Conservation (phyloP, 2,329 filamentous ascomycete genomes). For the Hirsutella minnesotensis region DNA sequence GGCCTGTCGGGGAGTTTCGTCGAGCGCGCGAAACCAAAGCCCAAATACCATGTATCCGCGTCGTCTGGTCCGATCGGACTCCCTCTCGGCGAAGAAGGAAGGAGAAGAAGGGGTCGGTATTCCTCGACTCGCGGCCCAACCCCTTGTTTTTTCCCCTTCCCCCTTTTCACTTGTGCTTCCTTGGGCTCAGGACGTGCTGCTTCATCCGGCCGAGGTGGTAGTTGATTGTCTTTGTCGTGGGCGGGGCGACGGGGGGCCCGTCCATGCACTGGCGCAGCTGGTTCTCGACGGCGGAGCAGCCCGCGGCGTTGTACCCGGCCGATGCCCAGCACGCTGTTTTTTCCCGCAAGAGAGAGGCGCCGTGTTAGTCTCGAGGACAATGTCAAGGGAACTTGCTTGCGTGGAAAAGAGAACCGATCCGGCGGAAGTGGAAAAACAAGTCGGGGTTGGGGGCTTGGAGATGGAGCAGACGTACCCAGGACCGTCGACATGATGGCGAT, state of each 20-base stretch:
- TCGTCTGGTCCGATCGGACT: too few species aligned
- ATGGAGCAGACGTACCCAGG: conserved; percentile 39
- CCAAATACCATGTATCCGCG: too few species aligned
- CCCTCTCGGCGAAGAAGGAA: too few species aligned
- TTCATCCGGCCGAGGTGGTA: conserved; percentile 76
- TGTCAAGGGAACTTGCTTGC: too few species aligned
- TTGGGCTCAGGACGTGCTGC: conserved; percentile 48
- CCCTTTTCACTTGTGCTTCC: not conserved
- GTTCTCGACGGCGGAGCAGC: conserved; percentile 47
- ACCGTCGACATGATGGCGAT: conserved; percentile 45
- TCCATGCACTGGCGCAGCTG: conserved; percentile 68
- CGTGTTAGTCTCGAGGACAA: too few species aligned
- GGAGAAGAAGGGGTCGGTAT: too few species aligned
- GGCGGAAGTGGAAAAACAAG: conserved; percentile 5
- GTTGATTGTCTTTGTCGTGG: conserved; percentile 69
- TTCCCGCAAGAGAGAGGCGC: not conserved
- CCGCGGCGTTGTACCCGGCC: conserved; percentile 52
- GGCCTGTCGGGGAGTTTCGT: too few species aligned
- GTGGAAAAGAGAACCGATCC: too few species aligned
- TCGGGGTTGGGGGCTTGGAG: too few species aligned
- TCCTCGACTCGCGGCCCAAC: too few species aligned
- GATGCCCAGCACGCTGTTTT: conserved; percentile 73
- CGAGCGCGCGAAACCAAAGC: too few species aligned
- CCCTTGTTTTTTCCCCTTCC: too few species aligned
- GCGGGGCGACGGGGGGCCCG: conserved; percentile 41